Evolutionary conservation across 768 basidiomycete species (phyloP).

Genomic region (Leucocoprinus sp.): DNA sequence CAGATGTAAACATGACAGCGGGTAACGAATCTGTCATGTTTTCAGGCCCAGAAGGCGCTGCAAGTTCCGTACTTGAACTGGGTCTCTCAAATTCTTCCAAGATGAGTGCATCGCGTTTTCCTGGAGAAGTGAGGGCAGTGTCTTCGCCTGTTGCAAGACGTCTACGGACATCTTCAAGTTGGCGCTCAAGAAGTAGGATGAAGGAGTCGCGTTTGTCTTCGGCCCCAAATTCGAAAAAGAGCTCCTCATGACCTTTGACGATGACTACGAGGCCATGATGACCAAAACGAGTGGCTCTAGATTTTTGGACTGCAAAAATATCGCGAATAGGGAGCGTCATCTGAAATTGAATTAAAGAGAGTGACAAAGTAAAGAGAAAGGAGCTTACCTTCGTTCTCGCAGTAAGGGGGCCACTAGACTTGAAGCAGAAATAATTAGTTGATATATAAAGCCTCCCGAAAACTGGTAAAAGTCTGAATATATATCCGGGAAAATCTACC

Average conservation of each 20-base stretch:
- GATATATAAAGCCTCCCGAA: slow-evolving; percentile 86
- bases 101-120: slow-evolving; percentile 65
- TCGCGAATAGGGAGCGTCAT: slow-evolving; percentile 94
- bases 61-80: slow-evolving; percentile 30
- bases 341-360: slow-evolving; percentile 30
- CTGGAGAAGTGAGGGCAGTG: slow-evolving; percentile 31
- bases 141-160: slow-evolving; percentile 39
- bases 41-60: slow-evolving; percentile 37
- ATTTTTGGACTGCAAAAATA: slow-evolving; percentile 74
- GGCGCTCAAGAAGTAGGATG: slow-evolving; percentile 62
- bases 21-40: slow-evolving; percentile 63
- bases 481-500: slow-evolving; percentile 83
- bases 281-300: slow-evolving; percentile 83
- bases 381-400: slow-evolving; percentile 69
- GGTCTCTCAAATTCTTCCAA: slow-evolving; percentile 77
- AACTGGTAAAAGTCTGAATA: slow-evolving; percentile 85
- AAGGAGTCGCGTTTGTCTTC: slow-evolving; percentile 78
- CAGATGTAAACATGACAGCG: slow-evolving; percentile 93
- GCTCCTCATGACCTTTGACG: slow-evolving; percentile 92
- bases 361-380: slow-evolving; percentile 1
- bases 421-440: slow-evolving; percentile 92
- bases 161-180: slow-evolving; percentile 65
- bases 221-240: slow-evolving; percentile 91
- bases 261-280: slow-evolving; percentile 86
- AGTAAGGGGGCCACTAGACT: slow-evolving; percentile 74